phyloP scores from a whole-genome alignment of 2,329 filamentous ascomycete genomes.

The Alternaria longipes region DNA sequence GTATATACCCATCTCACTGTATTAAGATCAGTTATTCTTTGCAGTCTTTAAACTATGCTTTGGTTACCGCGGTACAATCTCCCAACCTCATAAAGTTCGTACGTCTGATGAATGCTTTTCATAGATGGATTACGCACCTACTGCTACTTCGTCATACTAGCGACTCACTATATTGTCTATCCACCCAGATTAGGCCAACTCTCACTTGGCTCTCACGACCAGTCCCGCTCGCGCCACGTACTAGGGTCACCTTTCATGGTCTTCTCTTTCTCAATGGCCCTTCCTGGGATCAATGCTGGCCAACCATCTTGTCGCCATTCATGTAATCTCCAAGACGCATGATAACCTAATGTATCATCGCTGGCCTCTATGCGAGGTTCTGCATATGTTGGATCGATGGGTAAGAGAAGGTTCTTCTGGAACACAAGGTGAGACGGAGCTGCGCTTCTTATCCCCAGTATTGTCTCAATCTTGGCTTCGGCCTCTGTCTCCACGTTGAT shows the following conservation, averaged over 20 bases:
- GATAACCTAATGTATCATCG: constrained; percentile 1
- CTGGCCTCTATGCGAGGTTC: constrained; percentile 21
- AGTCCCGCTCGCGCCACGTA: neutral
- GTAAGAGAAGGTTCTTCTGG: constrained; percentile 6
- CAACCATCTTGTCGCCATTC: constrained; percentile 31
- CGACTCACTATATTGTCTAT: neutral
- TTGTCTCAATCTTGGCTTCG: constrained; percentile 12
- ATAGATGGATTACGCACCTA: neutral
- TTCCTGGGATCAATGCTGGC: constrained; percentile 14
- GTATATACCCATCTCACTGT: neutral
- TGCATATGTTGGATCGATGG: constrained; percentile 29
- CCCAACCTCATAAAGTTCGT: neutral
- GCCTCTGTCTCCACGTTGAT: constrained; percentile 13
- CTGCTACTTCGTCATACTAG: neutral
- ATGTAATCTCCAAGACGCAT: constrained; percentile 17
- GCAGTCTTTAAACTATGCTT: neutral
- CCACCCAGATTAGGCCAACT: neutral
- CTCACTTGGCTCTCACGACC: neutral
- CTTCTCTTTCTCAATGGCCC: constrained; percentile 12
- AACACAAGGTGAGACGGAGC: constrained; percentile 19
- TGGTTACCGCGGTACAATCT: neutral
- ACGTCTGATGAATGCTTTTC: neutral
- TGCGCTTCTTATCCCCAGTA: constrained; percentile 17
- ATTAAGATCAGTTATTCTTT: no score
- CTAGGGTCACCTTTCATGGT: neutral